Evolutionary conservation across 2,329 filamentous ascomycete genomes (phyloP).

Genomic region (Diplodia corticola): DNA sequence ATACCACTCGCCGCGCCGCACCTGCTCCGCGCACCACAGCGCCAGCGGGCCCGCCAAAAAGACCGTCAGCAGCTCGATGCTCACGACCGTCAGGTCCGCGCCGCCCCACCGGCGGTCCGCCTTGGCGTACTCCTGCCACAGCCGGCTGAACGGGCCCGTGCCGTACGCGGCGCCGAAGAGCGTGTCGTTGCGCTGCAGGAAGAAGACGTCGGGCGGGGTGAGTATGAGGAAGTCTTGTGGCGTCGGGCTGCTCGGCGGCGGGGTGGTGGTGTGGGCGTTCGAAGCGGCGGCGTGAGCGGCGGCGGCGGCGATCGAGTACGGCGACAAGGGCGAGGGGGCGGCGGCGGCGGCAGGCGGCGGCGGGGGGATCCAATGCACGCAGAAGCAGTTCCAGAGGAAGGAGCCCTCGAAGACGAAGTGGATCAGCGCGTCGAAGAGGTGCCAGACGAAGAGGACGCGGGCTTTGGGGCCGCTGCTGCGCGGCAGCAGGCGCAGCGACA

Average conservation of each 20-base stretch:
- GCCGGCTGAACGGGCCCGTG: constrained; percentile 50
- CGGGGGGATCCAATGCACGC: constrained; percentile 57
- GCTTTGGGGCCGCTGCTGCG: constrained; percentile 55
- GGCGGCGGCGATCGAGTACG: constrained; percentile 26
- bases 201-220: constrained; percentile 52
- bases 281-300: constrained; percentile 30
- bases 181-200: constrained; percentile 55
- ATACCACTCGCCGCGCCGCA: constrained; percentile 41
- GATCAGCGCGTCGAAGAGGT: constrained; percentile 87
- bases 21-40: constrained; percentile 56
- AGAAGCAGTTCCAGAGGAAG: constrained; percentile 94
- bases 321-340: not conserved
- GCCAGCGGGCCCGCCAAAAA: constrained; percentile 60
- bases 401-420: constrained; percentile 89
- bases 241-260: constrained; percentile 29
- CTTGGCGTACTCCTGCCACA: constrained; percentile 68
- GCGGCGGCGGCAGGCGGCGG: constrained; percentile 26
- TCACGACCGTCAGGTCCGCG: constrained; percentile 59
- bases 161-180: constrained; percentile 63
- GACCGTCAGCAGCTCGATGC: constrained; percentile 62
- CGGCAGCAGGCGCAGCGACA: constrained; percentile 55
- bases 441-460: constrained; percentile 89
- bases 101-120: constrained; percentile 63
- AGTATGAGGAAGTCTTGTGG: constrained; percentile 37
- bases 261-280: not conserved